Conservation (phyloP, 148 eudicot species). For the Rhododendron griersonianum region DNA sequence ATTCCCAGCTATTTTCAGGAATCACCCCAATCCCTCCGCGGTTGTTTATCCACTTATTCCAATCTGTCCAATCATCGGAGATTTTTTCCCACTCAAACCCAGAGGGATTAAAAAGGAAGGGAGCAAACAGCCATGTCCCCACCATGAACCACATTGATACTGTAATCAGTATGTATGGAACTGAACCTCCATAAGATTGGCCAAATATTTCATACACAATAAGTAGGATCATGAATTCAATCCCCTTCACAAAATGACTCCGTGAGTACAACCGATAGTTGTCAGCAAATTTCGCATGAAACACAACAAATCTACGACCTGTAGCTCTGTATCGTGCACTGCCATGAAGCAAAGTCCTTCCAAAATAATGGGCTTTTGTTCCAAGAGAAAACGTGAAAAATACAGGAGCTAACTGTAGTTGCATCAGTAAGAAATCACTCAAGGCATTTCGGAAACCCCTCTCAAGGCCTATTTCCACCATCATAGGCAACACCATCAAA, state of each 20-base stretch:
- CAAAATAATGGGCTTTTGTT: slow-evolving; percentile 64
- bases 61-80: slow-evolving; percentile 69
- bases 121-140: slow-evolving; percentile 72
- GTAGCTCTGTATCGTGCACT: slow-evolving; percentile 70
- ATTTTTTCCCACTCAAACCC: slow-evolving; percentile 82
- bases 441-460: slow-evolving; percentile 61
- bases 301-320: slow-evolving; percentile 77
- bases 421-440: slow-evolving; percentile 59
- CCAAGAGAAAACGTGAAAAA: slow-evolving; percentile 77
- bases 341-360: slow-evolving; percentile 70
- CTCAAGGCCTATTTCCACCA: slow-evolving; percentile 74
- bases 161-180: slow-evolving; percentile 48
- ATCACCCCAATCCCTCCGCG: slow-evolving; percentile 66
- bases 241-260: slow-evolving; percentile 70
- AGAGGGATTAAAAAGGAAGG: slow-evolving; percentile 70
- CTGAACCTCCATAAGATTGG: slow-evolving; percentile 27
- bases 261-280: slow-evolving; percentile 67
- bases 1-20: slow-evolving; percentile 76
- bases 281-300: slow-evolving; percentile 69
- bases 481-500: slow-evolving; percentile 71
- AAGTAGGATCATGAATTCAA: slow-evolving; percentile 64
- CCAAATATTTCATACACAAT: slow-evolving; percentile 55
- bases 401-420: slow-evolving; percentile 62
- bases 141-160: slow-evolving; percentile 66
- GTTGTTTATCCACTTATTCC: slow-evolving; percentile 70